These are phyloP conservation scores for Cucumis hystrix DNA, from an alignment of 306 rosid genomes.

Conservation along the genomic window DNA sequence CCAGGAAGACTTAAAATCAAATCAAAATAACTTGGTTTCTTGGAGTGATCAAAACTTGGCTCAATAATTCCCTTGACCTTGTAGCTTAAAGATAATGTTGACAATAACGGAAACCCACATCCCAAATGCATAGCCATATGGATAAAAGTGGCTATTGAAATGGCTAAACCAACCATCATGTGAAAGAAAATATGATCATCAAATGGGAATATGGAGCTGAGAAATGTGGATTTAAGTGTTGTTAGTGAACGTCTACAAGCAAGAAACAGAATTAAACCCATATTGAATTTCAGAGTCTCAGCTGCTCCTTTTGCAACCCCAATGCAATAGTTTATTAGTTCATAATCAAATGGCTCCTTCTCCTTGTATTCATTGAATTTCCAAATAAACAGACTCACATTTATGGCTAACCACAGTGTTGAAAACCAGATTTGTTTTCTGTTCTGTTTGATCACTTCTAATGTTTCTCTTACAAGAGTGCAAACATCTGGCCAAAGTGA, in stretches of 20 bases:
- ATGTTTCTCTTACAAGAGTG: not conserved
- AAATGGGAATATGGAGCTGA: constrained; percentile 37
- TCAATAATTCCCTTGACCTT: constrained; percentile 16
- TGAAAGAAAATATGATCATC: constrained; percentile 50
- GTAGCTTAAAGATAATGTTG: not conserved
- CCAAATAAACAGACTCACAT: constrained; percentile 28
- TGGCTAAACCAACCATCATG: constrained; percentile 28
- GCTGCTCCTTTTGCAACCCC: constrained; percentile 46
- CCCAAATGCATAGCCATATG: constrained; percentile 26
- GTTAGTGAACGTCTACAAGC: constrained; percentile 51
- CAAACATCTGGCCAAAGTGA: not conserved
- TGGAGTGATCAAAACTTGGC: constrained; percentile 11
- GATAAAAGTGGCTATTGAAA: constrained; percentile 29
- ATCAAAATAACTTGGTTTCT: constrained; percentile 18
- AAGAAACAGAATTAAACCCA: constrained; percentile 42
- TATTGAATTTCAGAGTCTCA: constrained; percentile 47
- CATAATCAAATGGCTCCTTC: constrained; percentile 13
- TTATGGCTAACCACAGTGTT: constrained; percentile 31
- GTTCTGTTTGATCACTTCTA: constrained; percentile 16
- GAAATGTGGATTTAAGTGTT: constrained; percentile 22
- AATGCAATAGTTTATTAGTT: constrained; percentile 42
- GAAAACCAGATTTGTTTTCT: constrained; percentile 41
- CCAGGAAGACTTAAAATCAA: constrained; percentile 28
- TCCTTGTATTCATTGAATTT: constrained; percentile 34
- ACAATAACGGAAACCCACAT: constrained; percentile 45